Conservation (phyloP, 331 rosid species). For the Ulmus americana region DNA sequence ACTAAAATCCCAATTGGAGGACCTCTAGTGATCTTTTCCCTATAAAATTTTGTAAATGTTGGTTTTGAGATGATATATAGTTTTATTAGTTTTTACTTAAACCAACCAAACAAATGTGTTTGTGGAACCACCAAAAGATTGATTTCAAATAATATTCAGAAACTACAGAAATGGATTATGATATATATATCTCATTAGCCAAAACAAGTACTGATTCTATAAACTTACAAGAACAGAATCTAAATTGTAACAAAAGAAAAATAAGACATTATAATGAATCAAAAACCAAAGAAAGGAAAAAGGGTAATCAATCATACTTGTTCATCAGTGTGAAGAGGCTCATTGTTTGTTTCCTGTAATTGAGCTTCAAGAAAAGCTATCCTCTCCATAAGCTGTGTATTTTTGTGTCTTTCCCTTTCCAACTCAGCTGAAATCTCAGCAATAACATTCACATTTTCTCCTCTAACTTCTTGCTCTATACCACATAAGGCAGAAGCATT, state of each 20-base stretch:
- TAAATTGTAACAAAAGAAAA: neutral
- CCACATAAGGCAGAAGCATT: conserved; percentile 48
- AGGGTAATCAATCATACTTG: conserved; percentile 34
- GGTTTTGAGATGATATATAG: too few species aligned
- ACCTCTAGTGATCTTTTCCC: too few species aligned
- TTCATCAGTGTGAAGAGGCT: conserved; percentile 25
- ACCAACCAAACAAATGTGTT: too few species aligned
- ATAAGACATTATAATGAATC: neutral
- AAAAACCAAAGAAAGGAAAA: conserved; percentile 1
- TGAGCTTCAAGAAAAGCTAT: conserved; percentile 73
- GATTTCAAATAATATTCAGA: too few species aligned
- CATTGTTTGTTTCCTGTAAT: conserved; percentile 38
- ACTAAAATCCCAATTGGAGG: too few species aligned
- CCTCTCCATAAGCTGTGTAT: conserved; percentile 60
- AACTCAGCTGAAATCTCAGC: conserved; percentile 60
- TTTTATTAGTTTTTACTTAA: too few species aligned
- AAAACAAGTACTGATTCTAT: too few species aligned
- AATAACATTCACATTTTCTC: conserved; percentile 36
- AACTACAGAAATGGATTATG: neutral
- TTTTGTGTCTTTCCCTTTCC: conserved; percentile 65
- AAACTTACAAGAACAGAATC: too few species aligned
- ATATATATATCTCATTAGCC: neutral
- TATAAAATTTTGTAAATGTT: too few species aligned
- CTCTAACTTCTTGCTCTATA: conserved; percentile 51
- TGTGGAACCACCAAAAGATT: too few species aligned